Evolutionary conservation across 2,329 filamentous ascomycete species (phyloP).

Genomic region (Sporothrix euskadiensis): DNA sequence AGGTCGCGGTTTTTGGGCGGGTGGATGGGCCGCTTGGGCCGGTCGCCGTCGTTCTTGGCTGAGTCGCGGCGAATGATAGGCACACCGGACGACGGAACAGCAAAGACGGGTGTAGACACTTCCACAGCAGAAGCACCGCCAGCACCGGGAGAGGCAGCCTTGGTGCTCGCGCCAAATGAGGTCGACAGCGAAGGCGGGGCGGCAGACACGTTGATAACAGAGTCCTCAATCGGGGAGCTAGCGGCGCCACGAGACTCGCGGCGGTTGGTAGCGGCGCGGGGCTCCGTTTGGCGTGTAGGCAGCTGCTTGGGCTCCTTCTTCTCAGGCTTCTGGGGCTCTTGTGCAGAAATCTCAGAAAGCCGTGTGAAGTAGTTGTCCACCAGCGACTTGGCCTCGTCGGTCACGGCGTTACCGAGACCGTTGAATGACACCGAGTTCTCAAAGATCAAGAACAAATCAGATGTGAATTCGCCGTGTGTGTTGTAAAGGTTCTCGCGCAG

Average conservation of each 20-base stretch:
- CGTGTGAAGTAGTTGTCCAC: conserved; percentile 57
- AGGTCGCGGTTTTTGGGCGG: conserved; percentile 87
- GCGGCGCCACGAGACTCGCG: conserved; percentile 39
- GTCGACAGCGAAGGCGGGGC: conserved; percentile 14
- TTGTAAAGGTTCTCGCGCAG: conserved; percentile 69
- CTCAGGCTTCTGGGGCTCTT: conserved; percentile 61
- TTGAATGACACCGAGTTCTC: conserved; percentile 82
- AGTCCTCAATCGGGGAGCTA: conserved; percentile 38
- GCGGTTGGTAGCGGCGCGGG: conserved; percentile 43
- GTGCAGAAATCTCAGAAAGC: conserved; percentile 47
- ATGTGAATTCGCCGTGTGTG: conserved; percentile 69
- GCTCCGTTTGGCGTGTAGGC: conserved; percentile 49
- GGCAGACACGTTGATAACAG: conserved; percentile 17
- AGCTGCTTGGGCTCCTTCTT: conserved; percentile 59
- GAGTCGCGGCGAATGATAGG: conserved; percentile 86
- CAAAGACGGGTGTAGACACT: conserved; percentile 53
- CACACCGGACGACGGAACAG: conserved; percentile 73
- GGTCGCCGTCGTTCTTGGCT: conserved; percentile 69
- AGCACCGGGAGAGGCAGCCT: conserved; percentile 37
- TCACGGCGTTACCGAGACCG: conserved; percentile 72
- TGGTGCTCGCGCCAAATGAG: not conserved
- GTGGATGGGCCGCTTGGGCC: conserved; percentile 91
- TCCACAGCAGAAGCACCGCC: conserved; percentile 44
- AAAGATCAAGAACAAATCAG: conserved; percentile 75
- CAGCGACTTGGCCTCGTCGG: conserved; percentile 55